Conservation (phyloP, 1,284 basidiomycete genomes). For the Ceratobasidium papillatum region DNA sequence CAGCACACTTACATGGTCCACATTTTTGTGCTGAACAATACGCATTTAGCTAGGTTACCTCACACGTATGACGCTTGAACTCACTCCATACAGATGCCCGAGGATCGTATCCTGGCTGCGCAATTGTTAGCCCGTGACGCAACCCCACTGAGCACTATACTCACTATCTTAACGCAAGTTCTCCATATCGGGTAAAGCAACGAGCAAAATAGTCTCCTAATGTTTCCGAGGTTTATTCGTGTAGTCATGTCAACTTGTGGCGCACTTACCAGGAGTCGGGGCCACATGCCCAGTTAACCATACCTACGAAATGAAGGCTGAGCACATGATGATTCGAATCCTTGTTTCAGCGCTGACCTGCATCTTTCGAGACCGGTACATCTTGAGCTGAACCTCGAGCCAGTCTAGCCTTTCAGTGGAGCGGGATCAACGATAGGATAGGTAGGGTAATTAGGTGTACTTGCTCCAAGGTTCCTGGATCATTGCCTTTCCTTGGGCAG, state of each 20-base stretch:
- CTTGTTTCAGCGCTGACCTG: slow-evolving; percentile 60
- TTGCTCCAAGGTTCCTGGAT: slow-evolving; percentile 85
- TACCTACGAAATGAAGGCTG: slow-evolving; percentile 48
- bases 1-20: slow-evolving; percentile 67
- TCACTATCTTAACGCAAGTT: slow-evolving; percentile 50
- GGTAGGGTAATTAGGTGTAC: slow-evolving; percentile 11
- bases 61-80: slow-evolving; percentile 48
- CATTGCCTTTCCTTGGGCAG: slow-evolving; percentile 66
- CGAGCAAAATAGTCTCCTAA: slow-evolving; percentile 83
- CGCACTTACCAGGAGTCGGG: slow-evolving; percentile 49
- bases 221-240: background rate
- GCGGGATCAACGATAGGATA: background rate
- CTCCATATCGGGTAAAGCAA: slow-evolving; percentile 85
- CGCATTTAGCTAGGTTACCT: background rate
- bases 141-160: background rate
- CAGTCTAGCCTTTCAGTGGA: slow-evolving; percentile 68
- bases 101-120: slow-evolving; percentile 83
- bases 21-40: slow-evolving; percentile 70
- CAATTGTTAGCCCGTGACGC: background rate
- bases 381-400: slow-evolving; percentile 86
- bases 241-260: slow-evolving; percentile 34
- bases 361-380: slow-evolving; percentile 77
- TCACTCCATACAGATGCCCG: slow-evolving; percentile 86
- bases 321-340: slow-evolving; percentile 39
- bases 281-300: slow-evolving; percentile 64